phyloP scores from a whole-genome alignment of 768 basidiomycete genomes.

The Tricholoma bakamatsutake region DNA sequence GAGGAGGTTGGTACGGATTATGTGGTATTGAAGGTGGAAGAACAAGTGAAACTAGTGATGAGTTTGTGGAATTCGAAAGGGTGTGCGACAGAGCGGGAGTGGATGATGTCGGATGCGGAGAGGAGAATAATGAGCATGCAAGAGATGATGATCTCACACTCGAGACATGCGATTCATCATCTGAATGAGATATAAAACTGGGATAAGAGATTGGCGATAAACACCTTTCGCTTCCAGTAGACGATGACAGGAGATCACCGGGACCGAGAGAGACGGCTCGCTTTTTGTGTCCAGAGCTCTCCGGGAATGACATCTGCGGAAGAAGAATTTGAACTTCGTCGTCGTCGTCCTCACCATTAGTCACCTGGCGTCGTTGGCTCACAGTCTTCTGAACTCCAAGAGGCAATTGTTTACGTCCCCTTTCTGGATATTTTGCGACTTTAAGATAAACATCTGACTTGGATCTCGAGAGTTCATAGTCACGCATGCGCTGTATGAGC shows the following conservation, averaged over 20 bases:
- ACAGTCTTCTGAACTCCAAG: constrained; percentile 15
- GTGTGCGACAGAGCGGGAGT: constrained; percentile 31
- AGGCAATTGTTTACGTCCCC: constrained; percentile 36
- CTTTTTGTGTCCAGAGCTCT: constrained; percentile 24
- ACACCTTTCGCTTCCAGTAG: constrained; percentile 18
- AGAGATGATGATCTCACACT: constrained; percentile 4
- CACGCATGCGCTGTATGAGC: constrained; percentile 66
- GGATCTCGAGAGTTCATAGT: constrained; percentile 54
- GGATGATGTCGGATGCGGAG: constrained; percentile 13
- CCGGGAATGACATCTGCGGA: constrained; percentile 14
- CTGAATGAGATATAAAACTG: constrained; percentile 22
- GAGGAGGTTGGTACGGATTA: constrained; percentile 1
- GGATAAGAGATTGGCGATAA: constrained; percentile 26
- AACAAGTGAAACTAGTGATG: constrained; percentile 33
- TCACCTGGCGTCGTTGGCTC: constrained; percentile 13
- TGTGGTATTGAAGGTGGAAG: constrained; percentile 17
- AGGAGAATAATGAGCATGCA: neutral
- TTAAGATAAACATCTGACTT: constrained; percentile 31
- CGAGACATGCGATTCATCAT: constrained; percentile 25
- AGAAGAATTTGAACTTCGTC: constrained; percentile 55
- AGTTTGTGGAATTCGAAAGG: constrained; percentile 30
- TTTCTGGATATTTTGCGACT: constrained; percentile 33
- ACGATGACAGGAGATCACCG: neutral
- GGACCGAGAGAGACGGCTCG: constrained; percentile 38
- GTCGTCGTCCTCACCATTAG: constrained; percentile 37